Evolutionary conservation across 179 eudicot genomes (phyloP), one percentile per base, ranked within the genome.

Genomic region (Patellifolia procumbens): DNA sequence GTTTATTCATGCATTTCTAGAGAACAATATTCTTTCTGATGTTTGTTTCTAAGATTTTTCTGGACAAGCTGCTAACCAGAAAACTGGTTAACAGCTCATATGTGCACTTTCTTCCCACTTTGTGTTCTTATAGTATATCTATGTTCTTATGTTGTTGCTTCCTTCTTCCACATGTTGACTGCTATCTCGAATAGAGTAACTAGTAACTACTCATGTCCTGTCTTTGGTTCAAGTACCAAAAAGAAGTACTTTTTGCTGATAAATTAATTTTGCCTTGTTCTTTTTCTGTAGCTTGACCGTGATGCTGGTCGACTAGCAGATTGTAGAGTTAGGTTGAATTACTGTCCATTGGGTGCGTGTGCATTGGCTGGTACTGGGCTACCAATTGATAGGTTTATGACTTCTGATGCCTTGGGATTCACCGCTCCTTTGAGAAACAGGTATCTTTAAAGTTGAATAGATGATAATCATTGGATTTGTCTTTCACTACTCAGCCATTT

Each of bases 331-430:
- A 87, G 99, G 81, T 69, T 96, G 86, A 96, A 96, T 82, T 93
- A 87, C 83, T 88, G 93, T 77, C 99, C 99, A 31, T 80, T 96
- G 67, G 99, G 99, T 83, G 98, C 99, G 37, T 96, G 99, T 85
- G 99, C 99, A 34, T 82, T 96, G 83, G 99, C 99, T 79, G 99
- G 99, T 31, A 96, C 99, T 64, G 98, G 99, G 74, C 89, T 96
- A 77, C 97, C 98, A 26, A 96, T 96, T 64, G 97, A 96, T 79
- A 88, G 99, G 82, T 90, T 96, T 80, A 91, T 90, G 91, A 96
- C 99, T 56, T 89, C 99, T 72, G 82, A 90, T 58, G 96, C 93
- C 79, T 78, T 96, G 60, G 94, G 97, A 63, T 96, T 96, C 80
- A 84, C 91, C 66, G 96, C 93, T 39, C 99, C 99, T 43, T 70